Percentiles rank a stretch among this genome's conserved stretches.
These are phyloP conservation scores for Populus deltoides DNA, from an alignment of 345 rosid genomes.

Conservation along the genomic window DNA sequence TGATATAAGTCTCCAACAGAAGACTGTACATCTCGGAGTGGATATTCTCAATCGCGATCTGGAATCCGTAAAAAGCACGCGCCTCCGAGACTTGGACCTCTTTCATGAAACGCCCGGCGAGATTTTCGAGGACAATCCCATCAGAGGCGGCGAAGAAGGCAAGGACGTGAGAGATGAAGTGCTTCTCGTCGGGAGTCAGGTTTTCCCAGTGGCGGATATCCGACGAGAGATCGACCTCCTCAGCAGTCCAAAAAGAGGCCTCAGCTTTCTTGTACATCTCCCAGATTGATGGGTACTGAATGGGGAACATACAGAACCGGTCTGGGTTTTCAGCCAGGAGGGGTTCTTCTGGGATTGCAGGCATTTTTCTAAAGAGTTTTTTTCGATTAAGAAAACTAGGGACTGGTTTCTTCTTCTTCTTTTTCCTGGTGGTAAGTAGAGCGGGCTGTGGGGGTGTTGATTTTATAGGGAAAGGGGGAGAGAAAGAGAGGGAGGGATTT, in stretches of 20 bases:
- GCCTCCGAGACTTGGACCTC: slow-evolving; percentile 93
- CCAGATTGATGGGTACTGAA: slow-evolving; percentile 87
- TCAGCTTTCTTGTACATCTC: slow-evolving; percentile 98
- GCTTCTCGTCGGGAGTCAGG: slow-evolving; percentile 67
- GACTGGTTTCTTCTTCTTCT: background rate
- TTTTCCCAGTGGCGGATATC: slow-evolving; percentile 75
- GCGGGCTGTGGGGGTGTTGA: background rate
- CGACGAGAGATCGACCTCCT: slow-evolving; percentile 88
- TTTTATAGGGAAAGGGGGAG: slow-evolving; percentile 11
- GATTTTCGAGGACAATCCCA: slow-evolving; percentile 87
- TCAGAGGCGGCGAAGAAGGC: slow-evolving; percentile 98
- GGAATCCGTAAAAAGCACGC: slow-evolving; percentile 96
- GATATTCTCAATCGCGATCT: slow-evolving; percentile 91
- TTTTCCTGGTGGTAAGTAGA: background rate
- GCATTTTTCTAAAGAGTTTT: slow-evolving; percentile 39
- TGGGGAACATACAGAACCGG: slow-evolving; percentile 94
- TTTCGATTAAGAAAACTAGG: background rate
- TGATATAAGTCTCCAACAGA: slow-evolving; percentile 84
- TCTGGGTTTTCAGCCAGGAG: slow-evolving; percentile 68
- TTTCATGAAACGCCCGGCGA: slow-evolving; percentile 84
- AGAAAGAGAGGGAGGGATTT: slow-evolving; percentile 4
- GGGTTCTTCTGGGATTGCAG: slow-evolving; percentile 82
- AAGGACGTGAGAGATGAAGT: slow-evolving; percentile 84
- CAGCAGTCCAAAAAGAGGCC: slow-evolving; percentile 98
- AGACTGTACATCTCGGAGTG: slow-evolving; percentile 98